Evolutionary conservation across 2,329 filamentous ascomycete genomes (phyloP), one percentile per base, ranked within the genome.

Genomic region (Phaeophleospora eucalypticola): DNA sequence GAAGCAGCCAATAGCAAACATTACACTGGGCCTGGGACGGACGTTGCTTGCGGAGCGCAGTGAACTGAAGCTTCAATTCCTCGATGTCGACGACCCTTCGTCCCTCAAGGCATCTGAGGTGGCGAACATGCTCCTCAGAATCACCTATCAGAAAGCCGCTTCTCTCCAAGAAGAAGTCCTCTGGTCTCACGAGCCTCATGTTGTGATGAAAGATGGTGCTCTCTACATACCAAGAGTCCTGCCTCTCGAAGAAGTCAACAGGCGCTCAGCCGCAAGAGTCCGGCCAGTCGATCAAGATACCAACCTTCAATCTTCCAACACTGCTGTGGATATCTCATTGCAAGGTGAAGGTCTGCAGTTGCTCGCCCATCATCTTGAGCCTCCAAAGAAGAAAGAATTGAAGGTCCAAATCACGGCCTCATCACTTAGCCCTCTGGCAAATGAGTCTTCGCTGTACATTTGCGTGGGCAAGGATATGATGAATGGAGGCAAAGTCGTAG

Each of bases 1-100:
- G 10, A 24, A 41, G 3, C 21, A 18, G 9, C 43, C 36, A 7
- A 21, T 20, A 8, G 16, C 36, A 12, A 29, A 29, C 45, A 56
- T 57, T 43, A 50, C 44, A n/a, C 36, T 62, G 3, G 62, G 57
- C 4, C 43, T 60, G 12, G 44, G 47, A 2, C 57, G 62, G 3
- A 39, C 44, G 19, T 20, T 61, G 4, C 21, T 46, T 8, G 42
- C 48, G 4, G 62, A 65, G 51, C 35, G 40, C 4, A 45, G 51
- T 1, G 47, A 62, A 24, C 17, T 64, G 7, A 38, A 29, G 34
- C 33, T 62, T 19, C 57, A 63, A 27, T 33, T 54, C 16, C 35
- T 65, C 20, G 60, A 65, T 32, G 18, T 60, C 24, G 36, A 33
- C 7, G 41, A 41, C 18, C 3, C 29, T 6, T 16, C 7, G 8